Base-by-base conservation (phyloP, 164 flowering plant genomes). In the Stephania yunnanensis region DNA sequence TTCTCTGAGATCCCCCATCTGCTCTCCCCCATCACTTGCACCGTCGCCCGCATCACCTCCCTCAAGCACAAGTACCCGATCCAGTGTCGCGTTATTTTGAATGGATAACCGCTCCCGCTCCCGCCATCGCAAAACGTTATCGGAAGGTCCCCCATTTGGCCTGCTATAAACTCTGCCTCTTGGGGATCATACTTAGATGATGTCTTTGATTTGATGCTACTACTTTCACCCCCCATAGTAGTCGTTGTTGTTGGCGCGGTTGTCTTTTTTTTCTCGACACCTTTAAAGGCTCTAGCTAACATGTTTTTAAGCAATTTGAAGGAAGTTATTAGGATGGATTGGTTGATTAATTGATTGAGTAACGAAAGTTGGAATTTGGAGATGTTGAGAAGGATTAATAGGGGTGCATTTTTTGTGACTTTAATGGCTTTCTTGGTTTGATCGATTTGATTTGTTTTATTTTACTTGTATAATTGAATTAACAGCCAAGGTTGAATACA, bases 21-120 rank as follows among this genome's bases (percentile, higher is more conserved):
- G 80, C 89, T 84, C 84, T 86, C 87, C 8, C 88, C 90, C 74
- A 87, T 75, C 65, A 85, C 83, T 19, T 87, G 86, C 6, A 86
- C 88, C 2, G 88, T 85, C 0, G 83, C 79, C 71, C 80, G 74
- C 77, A 85, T 46, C 31, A 89, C 79, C 73, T 77, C 76, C 46
- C 73, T 73, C 52, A 76, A 77, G 25, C 69, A 53, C 66, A 46
- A 66, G 20, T 15, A 48, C 36, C 29, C 22, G 10, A 2, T 17
- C 44, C 22, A 10, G 42, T 36, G 42, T 36, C 42, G 42, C 19
- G 19, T 55, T 7, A 25, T 73, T 10, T 10, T 63, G 19, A n/a
- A 1, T 0, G 46, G 53, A 9, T 11, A 3, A 36, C 0, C 64
- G 15, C 29, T 71, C n/a, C n/a, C n/a, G n/a, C n/a, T n/a, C 68